A percentile compares a stretch with the other conserved stretches of the same genome.
phyloP scores from a whole-genome alignment of 2,329 filamentous ascomycete species.

The Metarhizium rileyi region DNA sequence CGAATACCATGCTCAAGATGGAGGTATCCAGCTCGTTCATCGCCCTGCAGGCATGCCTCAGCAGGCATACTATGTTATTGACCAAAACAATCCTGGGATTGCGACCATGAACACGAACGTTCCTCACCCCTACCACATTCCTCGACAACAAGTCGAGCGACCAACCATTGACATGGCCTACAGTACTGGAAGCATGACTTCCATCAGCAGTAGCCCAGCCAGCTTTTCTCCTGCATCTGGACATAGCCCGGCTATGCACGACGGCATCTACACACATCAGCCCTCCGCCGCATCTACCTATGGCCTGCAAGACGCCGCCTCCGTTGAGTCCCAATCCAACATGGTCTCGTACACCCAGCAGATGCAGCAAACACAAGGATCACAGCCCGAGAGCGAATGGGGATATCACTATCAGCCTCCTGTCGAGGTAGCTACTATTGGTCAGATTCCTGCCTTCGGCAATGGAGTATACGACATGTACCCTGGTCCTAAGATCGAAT shows the following conservation, averaged over 20 bases:
- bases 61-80: slow-evolving; percentile 47
- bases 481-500: slow-evolving; percentile 43
- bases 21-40: slow-evolving; percentile 37
- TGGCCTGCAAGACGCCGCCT: slow-evolving; percentile 36
- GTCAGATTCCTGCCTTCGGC: slow-evolving; percentile 39
- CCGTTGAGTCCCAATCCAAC: slow-evolving; percentile 32
- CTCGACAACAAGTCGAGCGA: slow-evolving; percentile 37
- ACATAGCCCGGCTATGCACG: slow-evolving; percentile 42
- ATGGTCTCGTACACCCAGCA: slow-evolving; percentile 36
- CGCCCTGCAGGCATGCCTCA: slow-evolving; percentile 37
- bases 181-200: slow-evolving; percentile 34
- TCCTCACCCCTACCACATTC: slow-evolving; percentile 41
- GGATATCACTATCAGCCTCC: slow-evolving; percentile 52
- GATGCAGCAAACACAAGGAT: slow-evolving; percentile 29
- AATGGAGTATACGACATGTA: slow-evolving; percentile 44
- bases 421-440: slow-evolving; percentile 46
- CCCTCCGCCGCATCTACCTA: slow-evolving; percentile 38
- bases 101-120: slow-evolving; percentile 50
- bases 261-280: slow-evolving; percentile 49
- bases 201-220: slow-evolving; percentile 49
- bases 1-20: slow-evolving; percentile 36
- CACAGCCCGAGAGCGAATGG: slow-evolving; percentile 35
- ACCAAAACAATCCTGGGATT: slow-evolving; percentile 51
- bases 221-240: slow-evolving; percentile 47
- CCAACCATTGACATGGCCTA: slow-evolving; percentile 41